A percentile compares a stretch with the other conserved stretches of the same genome.
Conservation (phyloP, 2,329 filamentous ascomycete genomes). For the Teratosphaeria destructans region DNA sequence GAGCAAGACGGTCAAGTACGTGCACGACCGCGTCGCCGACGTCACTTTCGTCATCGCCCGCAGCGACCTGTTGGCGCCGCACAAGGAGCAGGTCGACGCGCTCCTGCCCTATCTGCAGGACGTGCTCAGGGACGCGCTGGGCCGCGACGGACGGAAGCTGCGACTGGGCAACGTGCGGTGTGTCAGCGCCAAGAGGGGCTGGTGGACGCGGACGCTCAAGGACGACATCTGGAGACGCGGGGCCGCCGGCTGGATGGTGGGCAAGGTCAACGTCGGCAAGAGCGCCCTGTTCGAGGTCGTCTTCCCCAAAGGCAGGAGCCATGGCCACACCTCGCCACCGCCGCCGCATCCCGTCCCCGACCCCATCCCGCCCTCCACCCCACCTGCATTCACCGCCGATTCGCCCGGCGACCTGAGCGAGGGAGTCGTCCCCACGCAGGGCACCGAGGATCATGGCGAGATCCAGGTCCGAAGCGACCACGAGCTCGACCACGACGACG, state of each 20-base stretch:
- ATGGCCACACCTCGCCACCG: slow-evolving; percentile 5
- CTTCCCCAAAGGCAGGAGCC: slow-evolving; percentile 59
- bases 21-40: slow-evolving; percentile 58
- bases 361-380: background rate
- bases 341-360: background rate
- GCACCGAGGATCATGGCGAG: background rate
- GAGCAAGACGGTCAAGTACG: slow-evolving; percentile 56
- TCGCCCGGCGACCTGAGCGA: slow-evolving; percentile 2
- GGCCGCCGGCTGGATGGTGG: slow-evolving; percentile 88
- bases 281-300: slow-evolving; percentile 81
- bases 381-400: background rate
- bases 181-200: slow-evolving; percentile 74
- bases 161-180: slow-evolving; percentile 79
- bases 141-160: slow-evolving; percentile 54
- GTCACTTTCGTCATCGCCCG: slow-evolving; percentile 87
- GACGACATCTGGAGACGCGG: slow-evolving; percentile 76
- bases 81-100: slow-evolving; percentile 70
- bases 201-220: slow-evolving; percentile 85
- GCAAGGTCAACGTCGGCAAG: slow-evolving; percentile 97
- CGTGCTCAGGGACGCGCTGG: slow-evolving; percentile 67
- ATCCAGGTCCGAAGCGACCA: slow-evolving; percentile 7
- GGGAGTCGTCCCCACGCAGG: background rate
- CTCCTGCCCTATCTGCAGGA: slow-evolving; percentile 78
- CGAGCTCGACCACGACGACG: slow-evolving; percentile 9
- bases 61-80: slow-evolving; percentile 73